Base-by-base conservation (phyloP, 345 rosid genomes). In the Lepidium africanum region DNA sequence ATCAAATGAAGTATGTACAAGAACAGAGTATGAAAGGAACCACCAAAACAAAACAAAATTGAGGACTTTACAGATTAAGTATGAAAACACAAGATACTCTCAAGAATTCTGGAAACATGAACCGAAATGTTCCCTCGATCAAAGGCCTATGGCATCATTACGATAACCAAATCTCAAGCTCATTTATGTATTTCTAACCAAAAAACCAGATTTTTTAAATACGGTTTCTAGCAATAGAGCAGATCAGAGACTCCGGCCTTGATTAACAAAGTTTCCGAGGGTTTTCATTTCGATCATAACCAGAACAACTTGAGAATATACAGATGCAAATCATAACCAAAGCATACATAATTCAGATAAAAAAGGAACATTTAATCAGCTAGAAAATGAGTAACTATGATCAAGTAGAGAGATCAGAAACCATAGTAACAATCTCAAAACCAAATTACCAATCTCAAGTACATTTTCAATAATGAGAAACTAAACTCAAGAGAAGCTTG, bases 71-170 rank as follows among this genome's bases (percentile, higher is more conserved):
- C 41, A 62, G 17, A 32, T 7, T 30, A 25, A 16, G 2, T 5
- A 59, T 0, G n/a, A 35, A n/a, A 46, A 30, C 21, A 41, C 7
- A 5, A 16, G 42, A 40, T 38, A 59, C 3, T 16, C 59, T 56
- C 10, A 38, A 1, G 12, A 57, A 10, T 2, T 25, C 35, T 47
- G 52, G 19, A 54, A 7, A 9, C 0, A 38, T 48, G 76, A 56
- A n/a, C 9, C 9, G 59, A 56, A 72, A 64, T 64, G 76, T 64
- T 72, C 76, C 76, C 76, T 5, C 76, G 76, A 65, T 48, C 70
- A 64, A 64, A 65, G 38, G 76, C 71, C 59, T 65, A 72, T 72
- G 76, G 71, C 45, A 65, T 72, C 76, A 46, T 12, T 17, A 49
- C 0, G 56, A 72, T 27, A 63, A 3, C 76, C 76, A 65, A 72